Percentiles rank a stretch among this genome's conserved stretches.
Conservation (phyloP, 108 stramenopile genomes). For the Seminavis robusta region DNA sequence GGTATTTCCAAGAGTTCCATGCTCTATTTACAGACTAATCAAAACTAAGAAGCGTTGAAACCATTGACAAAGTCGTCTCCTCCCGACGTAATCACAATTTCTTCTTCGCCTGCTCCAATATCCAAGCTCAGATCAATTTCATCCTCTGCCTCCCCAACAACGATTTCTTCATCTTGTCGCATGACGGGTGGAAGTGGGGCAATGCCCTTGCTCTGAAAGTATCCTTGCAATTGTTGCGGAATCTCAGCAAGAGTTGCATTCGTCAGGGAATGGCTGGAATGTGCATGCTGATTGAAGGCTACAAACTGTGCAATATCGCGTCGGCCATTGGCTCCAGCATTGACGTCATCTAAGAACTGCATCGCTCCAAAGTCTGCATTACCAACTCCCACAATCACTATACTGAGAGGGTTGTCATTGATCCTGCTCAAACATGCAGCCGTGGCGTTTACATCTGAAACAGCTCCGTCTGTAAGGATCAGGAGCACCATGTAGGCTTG, state of each 20-base stretch:
- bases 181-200: constrained; percentile 22
- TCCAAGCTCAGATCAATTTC: constrained; percentile 43
- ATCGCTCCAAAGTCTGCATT: constrained; percentile 74
- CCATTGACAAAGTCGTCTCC: constrained; percentile 22
- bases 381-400: constrained; percentile 85
- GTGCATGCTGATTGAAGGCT: constrained; percentile 43
- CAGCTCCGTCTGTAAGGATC: constrained; percentile 87
- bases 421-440: constrained; percentile 35
- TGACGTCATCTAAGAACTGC: constrained; percentile 66
- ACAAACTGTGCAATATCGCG: constrained; percentile 87
- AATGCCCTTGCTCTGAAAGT: constrained; percentile 42
- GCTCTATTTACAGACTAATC: too few species aligned
- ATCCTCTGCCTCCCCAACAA: constrained; percentile 31
- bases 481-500: constrained; percentile 78
- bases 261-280: constrained; percentile 39
- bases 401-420: constrained; percentile 54
- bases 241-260: constrained; percentile 63
- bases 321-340: constrained; percentile 17
- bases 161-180: constrained; percentile 19
- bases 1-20: too few species aligned
- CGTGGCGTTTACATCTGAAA: constrained; percentile 80
- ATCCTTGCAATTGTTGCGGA: constrained; percentile 59
- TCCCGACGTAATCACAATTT: constrained; percentile 32
- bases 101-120: constrained; percentile 40
- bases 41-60: too few species aligned